Base-by-base conservation (phyloP, 306 rosid species). In the Cotoneaster glaucophyllus region DNA sequence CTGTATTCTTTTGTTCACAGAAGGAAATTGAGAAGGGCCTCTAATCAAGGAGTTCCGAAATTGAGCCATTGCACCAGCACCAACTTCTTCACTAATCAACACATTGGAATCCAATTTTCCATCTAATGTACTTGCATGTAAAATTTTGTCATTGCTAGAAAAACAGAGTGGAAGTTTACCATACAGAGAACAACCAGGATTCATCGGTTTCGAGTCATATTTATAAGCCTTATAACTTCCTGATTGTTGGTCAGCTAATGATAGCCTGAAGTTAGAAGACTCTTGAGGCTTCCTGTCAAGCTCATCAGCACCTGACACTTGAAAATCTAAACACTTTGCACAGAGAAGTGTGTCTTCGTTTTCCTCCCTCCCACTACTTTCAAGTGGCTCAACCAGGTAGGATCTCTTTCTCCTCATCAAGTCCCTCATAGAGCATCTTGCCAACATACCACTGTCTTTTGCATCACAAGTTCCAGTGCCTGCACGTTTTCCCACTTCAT, bases 331-430 rank as follows among this genome's bases (percentile, higher is more conserved):
- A 68, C 24, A 81, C 45, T 68, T 81, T 66, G 79, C 39, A 74
- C 63, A 64, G 67, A 76, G 79, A 83, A 81, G 31, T 34, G 64
- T 43, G 32, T 75, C 81, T 71, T 84, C 80, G 70, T 79, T 86
- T 59, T 37, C 81, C n/a, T 78, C 81, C 75, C 65, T 63, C 64
- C 79, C 93, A 72, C 77, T 83, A 10, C 64, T 57, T 50, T 87
- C 91, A 74, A 21, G 69, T 78, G 85, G 84, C 69, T 86, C 91
- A 34, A 64, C 76, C 73, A 76, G 93, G 73, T 73, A 52, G 32
- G 80, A 84, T 68, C 97, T 85, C 80, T 91, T 91, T 82, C 88
- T 87, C 86, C 97, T 90, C 98, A 94, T 94, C 88, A 94, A 81
- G 78, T 91, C 98, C 73, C 95, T 80, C 80, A 94, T 56, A n/a